Percentiles rank a stretch among this genome's conserved stretches.
phyloP scores from a whole-genome alignment of 768 basidiomycete species.

The Leccinum longicurvipes region DNA sequence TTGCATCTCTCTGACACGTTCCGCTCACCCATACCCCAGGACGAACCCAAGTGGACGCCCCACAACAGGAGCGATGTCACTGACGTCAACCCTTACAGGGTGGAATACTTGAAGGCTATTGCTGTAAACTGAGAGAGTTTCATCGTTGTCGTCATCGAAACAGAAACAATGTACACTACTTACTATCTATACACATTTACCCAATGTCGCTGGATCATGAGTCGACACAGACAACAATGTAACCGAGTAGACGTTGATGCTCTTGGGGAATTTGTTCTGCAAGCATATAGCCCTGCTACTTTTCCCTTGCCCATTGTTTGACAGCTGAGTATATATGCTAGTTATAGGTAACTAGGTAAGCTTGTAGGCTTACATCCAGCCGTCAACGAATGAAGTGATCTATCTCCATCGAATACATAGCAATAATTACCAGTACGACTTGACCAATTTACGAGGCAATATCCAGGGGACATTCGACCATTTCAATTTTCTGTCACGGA shows the following conservation, averaged over 20 bases:
- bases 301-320: too few relatives aligned
- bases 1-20: not conserved
- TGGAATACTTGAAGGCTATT: conserved; percentile 56
- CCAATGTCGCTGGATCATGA: not conserved
- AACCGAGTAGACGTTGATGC: too few relatives aligned
- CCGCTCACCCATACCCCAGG: conserved; percentile 40
- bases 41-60: conserved; percentile 89
- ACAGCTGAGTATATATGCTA: too few relatives aligned
- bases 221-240: not conserved
- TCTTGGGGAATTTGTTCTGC: too few relatives aligned
- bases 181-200: not conserved
- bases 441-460: not conserved
- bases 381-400: not conserved
- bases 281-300: too few relatives aligned
- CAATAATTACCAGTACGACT: not conserved
- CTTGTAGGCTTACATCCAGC: too few relatives aligned
- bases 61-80: conserved; percentile 61
- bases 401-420: conserved; percentile 7
- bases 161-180: not conserved
- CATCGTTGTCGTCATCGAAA: not conserved
- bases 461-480: not conserved
- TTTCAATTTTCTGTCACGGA: not conserved
- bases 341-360: too few relatives aligned
- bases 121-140: conserved; percentile 29
- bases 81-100: conserved; percentile 60